Base-by-base conservation (phyloP, 2,329 filamentous ascomycete genomes). In the Dothistroma pini region DNA sequence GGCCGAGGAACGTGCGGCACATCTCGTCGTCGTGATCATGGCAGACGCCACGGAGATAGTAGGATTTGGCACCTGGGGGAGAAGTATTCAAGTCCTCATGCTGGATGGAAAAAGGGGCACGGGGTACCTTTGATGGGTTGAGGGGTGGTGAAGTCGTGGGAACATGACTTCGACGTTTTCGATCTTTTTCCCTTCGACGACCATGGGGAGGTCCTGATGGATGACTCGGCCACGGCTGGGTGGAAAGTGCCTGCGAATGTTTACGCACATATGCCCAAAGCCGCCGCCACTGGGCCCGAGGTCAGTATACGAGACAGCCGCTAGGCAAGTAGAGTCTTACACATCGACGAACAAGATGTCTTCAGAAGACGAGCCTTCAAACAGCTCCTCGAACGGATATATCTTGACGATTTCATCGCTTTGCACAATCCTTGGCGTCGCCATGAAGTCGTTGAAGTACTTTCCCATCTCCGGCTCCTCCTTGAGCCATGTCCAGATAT, bases 341-440 rank as follows among this genome's bases (percentile, higher is more conserved):
- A 55, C 53, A 44, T 55, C 53, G 22, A 55, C 34, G 29, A 55
- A 55, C 16, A 55, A 11, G n/a, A 55, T n/a, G 4, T 55, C 53
- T 21, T 55, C 53, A 12, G 32, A 4, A 4, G 32, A 25, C 5
- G 53, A 55, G 11, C 53, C 53, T 32, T 55, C n/a, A 6, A 41
- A 55, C 32, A 55, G 19, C 35, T 55, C 14, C 16, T 55, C 32
- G 38, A 55, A 55, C 34, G 53, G 53, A 44, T 41, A 55, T 14
- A 22, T 22, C 12, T 41, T 38, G 2, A 44, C n/a, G 16, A 55
- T n/a, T 2, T 21, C 16, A 14, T 29, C 11, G 38, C 21, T 55
- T 34, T 19, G 21, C 10, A 41, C 34, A 8, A 6, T 29, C 29
- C 29, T 41, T 16, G 11, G 32, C 12, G 19, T 34, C 1, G 53